Evolutionary conservation across 768 basidiomycete species (phyloP).

Genomic region (Collybia nuda): DNA sequence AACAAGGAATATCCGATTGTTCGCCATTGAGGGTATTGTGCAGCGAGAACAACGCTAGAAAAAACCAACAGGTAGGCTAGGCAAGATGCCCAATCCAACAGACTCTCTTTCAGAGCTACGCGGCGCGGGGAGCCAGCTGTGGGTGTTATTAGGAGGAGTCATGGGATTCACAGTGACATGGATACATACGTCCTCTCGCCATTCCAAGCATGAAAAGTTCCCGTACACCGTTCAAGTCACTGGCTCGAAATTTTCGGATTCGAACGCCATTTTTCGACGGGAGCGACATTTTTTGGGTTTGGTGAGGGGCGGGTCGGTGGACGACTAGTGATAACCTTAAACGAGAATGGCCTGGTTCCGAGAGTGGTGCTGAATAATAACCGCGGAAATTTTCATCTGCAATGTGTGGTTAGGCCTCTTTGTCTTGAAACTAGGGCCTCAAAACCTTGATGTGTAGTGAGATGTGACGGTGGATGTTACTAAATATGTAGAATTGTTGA

Average conservation of each 20-base stretch:
- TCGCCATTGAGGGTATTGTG: not conserved
- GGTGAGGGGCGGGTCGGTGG: not conserved
- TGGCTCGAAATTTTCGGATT: conserved; percentile 8
- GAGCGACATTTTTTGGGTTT: not conserved
- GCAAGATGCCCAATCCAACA: conserved; percentile 9
- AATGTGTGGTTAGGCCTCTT: too few relatives aligned
- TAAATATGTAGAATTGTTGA: not conserved
- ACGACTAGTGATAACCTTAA: too few relatives aligned
- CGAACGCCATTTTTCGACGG: not conserved
- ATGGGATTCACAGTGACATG: not conserved
- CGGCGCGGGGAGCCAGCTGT: conserved; percentile 19
- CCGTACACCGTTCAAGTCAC: conserved; percentile 8
- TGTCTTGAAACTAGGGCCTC: too few relatives aligned
- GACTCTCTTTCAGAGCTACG: conserved; percentile 6
- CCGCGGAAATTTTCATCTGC: too few relatives aligned
- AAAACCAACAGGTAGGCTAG: conserved; percentile 9
- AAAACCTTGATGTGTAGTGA: too few relatives aligned
- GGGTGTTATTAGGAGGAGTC: not conserved
- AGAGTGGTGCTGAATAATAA: too few relatives aligned
- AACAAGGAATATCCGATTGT: conserved; percentile 5
- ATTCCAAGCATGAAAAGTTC: conserved; percentile 5
- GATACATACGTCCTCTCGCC: not conserved
- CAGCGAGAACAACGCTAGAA: conserved; percentile 2
- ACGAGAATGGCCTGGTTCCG: too few relatives aligned
- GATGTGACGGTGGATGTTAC: too few relatives aligned